phyloP scores from a whole-genome alignment of 2,329 filamentous ascomycete genomes.

The Coniochaeta pulveracea region DNA sequence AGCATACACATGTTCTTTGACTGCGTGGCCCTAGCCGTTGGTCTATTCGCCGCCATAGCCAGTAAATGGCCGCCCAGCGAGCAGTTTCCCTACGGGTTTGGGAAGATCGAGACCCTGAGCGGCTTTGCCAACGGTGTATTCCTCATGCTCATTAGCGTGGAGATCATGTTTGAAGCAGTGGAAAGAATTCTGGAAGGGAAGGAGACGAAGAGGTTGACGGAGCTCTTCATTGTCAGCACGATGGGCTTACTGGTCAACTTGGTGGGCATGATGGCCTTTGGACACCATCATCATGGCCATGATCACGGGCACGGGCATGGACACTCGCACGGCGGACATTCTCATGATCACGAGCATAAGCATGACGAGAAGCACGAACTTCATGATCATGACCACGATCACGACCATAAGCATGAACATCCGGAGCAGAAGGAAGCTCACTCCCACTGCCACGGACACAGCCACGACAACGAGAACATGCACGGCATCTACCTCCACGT shows the following conservation, averaged over 20 bases:
- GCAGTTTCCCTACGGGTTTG: conserved; percentile 87
- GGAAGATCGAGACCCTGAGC: conserved; percentile 91
- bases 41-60: conserved; percentile 83
- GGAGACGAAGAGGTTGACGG: conserved; percentile 71
- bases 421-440: conserved; percentile 20
- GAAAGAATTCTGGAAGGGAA: conserved; percentile 77
- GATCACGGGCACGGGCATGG: conserved; percentile 30
- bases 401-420: conserved; percentile 21
- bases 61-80: conserved; percentile 92
- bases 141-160: conserved; percentile 86
- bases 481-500: conserved; percentile 93
- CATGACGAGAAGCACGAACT: conserved; percentile 14
- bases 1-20: conserved; percentile 99
- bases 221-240: conserved; percentile 80
- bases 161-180: conserved; percentile 91
- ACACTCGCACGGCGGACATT: conserved; percentile 28
- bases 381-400: conserved; percentile 17
- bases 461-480: conserved; percentile 95
- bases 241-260: conserved; percentile 83
- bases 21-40: conserved; percentile 83
- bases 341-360: conserved; percentile 19
- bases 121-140: conserved; percentile 96
- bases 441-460: conserved; percentile 26
- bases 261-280: conserved; percentile 81
- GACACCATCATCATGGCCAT: conserved; percentile 51